Conservation (phyloP, 1,139 yeast genomes). For the Candida sanyaensis region DNA sequence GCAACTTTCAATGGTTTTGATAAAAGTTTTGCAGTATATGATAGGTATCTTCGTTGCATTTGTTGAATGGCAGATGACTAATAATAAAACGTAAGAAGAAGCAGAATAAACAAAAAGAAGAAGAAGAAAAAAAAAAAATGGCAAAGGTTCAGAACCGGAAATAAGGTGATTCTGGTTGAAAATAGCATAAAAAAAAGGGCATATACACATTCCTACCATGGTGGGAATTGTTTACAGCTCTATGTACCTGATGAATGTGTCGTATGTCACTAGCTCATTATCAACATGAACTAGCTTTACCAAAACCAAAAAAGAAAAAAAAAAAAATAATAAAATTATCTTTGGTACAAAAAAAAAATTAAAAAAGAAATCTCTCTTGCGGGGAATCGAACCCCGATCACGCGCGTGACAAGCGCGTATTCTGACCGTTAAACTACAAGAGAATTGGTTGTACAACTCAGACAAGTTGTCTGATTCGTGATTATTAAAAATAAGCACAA, state of each 20-base stretch:
- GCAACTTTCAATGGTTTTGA: constrained; percentile 48
- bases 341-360: background rate
- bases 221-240: too few species aligned
- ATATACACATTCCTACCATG: too few species aligned
- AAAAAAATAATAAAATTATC: too few species aligned
- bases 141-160: too few species aligned
- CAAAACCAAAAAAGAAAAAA: too few species aligned
- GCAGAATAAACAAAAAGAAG: background rate
- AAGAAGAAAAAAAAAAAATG: background rate
- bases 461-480: background rate
- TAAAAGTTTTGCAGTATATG: constrained; percentile 7
- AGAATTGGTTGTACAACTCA: background rate
- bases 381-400: constrained; percentile 7
- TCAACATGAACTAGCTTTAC: too few species aligned
- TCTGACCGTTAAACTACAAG: constrained; percentile 6
- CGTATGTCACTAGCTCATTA: too few species aligned
- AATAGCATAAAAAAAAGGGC: too few species aligned
- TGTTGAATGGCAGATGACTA: too few species aligned
- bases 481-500: background rate
- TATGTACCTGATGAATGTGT: too few species aligned
- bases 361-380: constrained; percentile 3
- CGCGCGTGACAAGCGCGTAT: constrained; percentile 7
- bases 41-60: constrained; percentile 10
- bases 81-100: too few species aligned
- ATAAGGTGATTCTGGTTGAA: too few species aligned